phyloP scores from a whole-genome alignment of 495 filamentous ascomycete species.

The Tuber calosporum region DNA sequence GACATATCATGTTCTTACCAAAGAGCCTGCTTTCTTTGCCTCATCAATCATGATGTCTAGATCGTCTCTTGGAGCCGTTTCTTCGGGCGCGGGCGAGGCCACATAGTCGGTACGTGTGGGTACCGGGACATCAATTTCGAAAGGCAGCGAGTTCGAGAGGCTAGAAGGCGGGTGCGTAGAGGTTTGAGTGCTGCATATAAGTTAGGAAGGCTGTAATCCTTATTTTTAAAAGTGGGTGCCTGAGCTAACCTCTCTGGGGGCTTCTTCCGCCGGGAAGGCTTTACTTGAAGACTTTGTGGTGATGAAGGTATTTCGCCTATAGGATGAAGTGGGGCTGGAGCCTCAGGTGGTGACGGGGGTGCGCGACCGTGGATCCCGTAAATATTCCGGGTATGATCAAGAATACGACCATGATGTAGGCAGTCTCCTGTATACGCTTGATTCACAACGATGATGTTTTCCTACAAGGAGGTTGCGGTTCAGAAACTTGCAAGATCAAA shows the following conservation, averaged over 20 bases:
- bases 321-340: neutral
- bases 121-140: neutral
- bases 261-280: neutral
- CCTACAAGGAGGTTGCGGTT: constrained; percentile 40
- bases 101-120: neutral
- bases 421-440: constrained; percentile 76
- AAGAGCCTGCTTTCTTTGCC: constrained; percentile 49
- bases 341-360: neutral
- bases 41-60: constrained; percentile 56
- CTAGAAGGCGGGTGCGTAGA: neutral
- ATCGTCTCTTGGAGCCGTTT: constrained; percentile 42
- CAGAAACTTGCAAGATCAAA: neutral
- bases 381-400: constrained; percentile 53
- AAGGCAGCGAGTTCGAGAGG: neutral
- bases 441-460: constrained; percentile 57
- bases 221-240: neutral
- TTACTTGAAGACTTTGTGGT: constrained; percentile 13
- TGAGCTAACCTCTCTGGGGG: constrained; percentile 1
- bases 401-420: constrained; percentile 53
- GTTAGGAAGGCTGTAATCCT: neutral
- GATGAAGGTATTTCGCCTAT: neutral
- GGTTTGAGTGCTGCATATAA: constrained; percentile 9
- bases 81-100: constrained; percentile 4
- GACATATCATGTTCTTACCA: constrained; percentile 46
- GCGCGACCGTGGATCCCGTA: constrained; percentile 53